Evolutionary conservation across 2,329 filamentous ascomycete species (phyloP), one percentile per base, ranked within the genome.

Genomic region (Apiospora arundinis): DNA sequence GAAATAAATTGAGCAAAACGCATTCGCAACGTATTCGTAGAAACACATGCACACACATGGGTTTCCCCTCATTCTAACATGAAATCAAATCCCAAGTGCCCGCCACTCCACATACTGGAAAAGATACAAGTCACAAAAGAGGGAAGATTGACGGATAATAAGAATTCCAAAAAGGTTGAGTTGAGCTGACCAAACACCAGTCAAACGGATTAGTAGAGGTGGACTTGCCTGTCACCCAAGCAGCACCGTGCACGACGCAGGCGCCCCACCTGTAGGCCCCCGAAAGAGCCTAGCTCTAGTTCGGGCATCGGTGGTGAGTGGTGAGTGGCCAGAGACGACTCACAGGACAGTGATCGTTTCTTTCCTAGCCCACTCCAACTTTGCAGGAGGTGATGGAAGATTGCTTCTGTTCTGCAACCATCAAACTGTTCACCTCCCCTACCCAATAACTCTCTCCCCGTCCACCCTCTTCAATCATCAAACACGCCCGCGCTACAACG

Each of bases 321-420:
- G 25, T 56, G 49, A 63, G 16, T 63, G 56, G 32, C 56, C 21
- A n/a, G 45, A 60, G 32, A 60, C 49, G 32, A 23, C 56, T 63
- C 56, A 63, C 56, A 63, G 56, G 18, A 63, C 56, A 63, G 37
- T 40, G 56, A 40, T 63, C 28, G 56, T 63, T 63, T 63, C 56
- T 63, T 63, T 63, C 56, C 56, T 63, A 63, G 32, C 56, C 56
- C 56, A 63, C 56, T 63, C 56, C 56, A 21, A 63, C 56, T 63
- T 63, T 63, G 56, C 56, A 63, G 56, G 56, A 63, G 56, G 56
- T 63, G 56, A 63, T 63, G 56, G 56, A 63, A 63, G 56, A 63
- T 63, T 63, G 56, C 56, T 63, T 63, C 56, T 63, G 56, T 40
- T 63, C 56, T 63, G 56, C 56, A 63, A 40, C 56, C 56, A 63